Evolutionary conservation across 805 yeast genomes (phyloP).

Genomic region (Tetrapisispora phaffii): DNA sequence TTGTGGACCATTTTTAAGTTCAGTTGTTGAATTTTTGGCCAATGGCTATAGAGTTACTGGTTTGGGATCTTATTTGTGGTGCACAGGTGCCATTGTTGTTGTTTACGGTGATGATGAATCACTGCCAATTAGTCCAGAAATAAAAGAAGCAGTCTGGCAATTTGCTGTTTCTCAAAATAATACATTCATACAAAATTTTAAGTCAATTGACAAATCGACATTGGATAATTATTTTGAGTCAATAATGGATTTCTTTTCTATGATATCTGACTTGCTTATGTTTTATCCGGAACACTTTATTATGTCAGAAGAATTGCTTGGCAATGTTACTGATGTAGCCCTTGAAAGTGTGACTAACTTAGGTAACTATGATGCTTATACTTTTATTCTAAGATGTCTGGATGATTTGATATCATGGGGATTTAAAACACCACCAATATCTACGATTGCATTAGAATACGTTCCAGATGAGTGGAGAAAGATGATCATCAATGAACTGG

Average conservation of each 20-base stretch:
- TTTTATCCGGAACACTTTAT: constrained; percentile 41
- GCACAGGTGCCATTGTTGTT: constrained; percentile 69
- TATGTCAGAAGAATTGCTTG: constrained; percentile 34
- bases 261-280: constrained; percentile 69
- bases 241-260: constrained; percentile 77
- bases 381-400: constrained; percentile 61
- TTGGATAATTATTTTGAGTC: constrained; percentile 39
- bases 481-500: constrained; percentile 36
- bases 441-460: constrained; percentile 43
- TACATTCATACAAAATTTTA: constrained; percentile 43
- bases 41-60: constrained; percentile 60
- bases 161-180: constrained; percentile 61
- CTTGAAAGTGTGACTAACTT: constrained; percentile 39
- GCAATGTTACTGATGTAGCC: constrained; percentile 49
- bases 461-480: constrained; percentile 48
- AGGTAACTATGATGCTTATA: constrained; percentile 63
- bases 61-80: constrained; percentile 83
- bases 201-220: constrained; percentile 11
- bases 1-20: constrained; percentile 44
- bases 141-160: constrained; percentile 56
- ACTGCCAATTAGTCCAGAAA: constrained; percentile 27
- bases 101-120: constrained; percentile 53
- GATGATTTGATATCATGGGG: constrained; percentile 85
- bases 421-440: constrained; percentile 66
- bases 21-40: constrained; percentile 56